Base-by-base conservation (phyloP, 495 filamentous ascomycete genomes). In the Paragyromitra xinjiangensis region DNA sequence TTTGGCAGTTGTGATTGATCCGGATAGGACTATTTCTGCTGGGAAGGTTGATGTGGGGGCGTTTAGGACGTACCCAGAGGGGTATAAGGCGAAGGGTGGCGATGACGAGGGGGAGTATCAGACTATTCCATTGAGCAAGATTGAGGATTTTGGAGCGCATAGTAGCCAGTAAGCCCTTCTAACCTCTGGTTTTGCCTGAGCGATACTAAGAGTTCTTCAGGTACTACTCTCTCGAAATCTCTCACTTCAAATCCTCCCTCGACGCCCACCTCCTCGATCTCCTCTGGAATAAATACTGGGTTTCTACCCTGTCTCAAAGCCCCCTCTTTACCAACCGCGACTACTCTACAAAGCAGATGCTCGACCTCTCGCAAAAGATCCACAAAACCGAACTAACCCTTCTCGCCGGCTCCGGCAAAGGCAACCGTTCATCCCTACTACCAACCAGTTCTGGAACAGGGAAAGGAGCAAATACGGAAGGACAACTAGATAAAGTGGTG, bases 231-330 rank as follows among this genome's bases (percentile, higher is more conserved):
- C 90, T 99, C 5, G 92, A 95, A 64, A 92, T 98, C 8, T 92
- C 92, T 40, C 92, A 95, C 85, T 99, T 93, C 87, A 97, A 97
- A 87, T 93, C 91, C 69, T 91, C 91, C 3, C 90, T 99, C 40
- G 96, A 99, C 83, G 87, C 89, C 0, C 90, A 92, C 75, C 86
- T 98, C 39, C 86, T 99, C 6, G 93, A 94, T 77, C 87, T 93
- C 55, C 87, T 99, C 65, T 99, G 96, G 96, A 98, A 97, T 84
- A 99, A 99, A 83, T 99, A 99, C 85, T 99, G 96, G 96, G 95
- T 98, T 29, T 91, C 94, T 71, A 99, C 96, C 29, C 88, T 99
- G n/a, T 94, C 93, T n/a, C 93, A 97, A 82, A 94, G 89, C 78
- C 95, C 96, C 56, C 88, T 98, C 9, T 91, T 97, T 77, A 92